phyloP scores from a whole-genome alignment of 2,329 filamentous ascomycete species.

The Onygenales sp. region DNA sequence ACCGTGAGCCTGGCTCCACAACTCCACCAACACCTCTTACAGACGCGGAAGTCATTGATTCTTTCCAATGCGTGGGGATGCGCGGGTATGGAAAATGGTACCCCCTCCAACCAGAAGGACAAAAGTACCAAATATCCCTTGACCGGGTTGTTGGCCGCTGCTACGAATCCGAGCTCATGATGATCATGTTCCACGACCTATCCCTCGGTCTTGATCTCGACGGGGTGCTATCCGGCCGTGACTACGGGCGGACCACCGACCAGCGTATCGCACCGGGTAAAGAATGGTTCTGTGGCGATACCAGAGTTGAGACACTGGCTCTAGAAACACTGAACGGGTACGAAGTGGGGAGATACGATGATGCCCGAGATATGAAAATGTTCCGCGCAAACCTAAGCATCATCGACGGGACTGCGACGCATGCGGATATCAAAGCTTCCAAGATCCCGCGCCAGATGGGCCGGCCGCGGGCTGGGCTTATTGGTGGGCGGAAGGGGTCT shows the following conservation, averaged over 20 bases:
- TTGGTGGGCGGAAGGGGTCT: conserved; percentile 8
- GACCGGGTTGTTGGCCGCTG: conserved; percentile 45
- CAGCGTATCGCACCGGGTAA: conserved; percentile 37
- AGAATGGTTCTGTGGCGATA: conserved; percentile 50
- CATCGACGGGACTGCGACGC: conserved; percentile 27
- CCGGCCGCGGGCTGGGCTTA: conserved; percentile 14
- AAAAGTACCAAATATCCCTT: conserved; percentile 39
- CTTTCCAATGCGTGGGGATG: conserved; percentile 32
- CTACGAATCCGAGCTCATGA: conserved; percentile 42
- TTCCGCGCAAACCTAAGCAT: conserved; percentile 39
- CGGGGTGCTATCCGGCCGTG: conserved; percentile 37
- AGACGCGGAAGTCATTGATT: conserved; percentile 22
- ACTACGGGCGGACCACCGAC: conserved; percentile 38
- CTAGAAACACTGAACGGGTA: conserved; percentile 46
- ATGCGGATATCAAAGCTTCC: conserved; percentile 18
- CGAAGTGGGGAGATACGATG: conserved; percentile 40
- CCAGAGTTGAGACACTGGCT: conserved; percentile 46
- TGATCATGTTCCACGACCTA: conserved; percentile 33
- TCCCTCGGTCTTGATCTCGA: conserved; percentile 37
- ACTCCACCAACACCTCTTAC: conserved; percentile 18
- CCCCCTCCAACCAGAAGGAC: conserved; percentile 32
- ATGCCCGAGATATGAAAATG: conserved; percentile 34
- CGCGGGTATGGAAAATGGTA: conserved; percentile 45
- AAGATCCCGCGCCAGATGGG: conserved; percentile 21
- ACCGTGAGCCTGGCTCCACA: conserved; percentile 12